A percentile compares a stretch with the other conserved stretches of the same genome.
Evolutionary conservation across 2,329 filamentous ascomycete genomes (phyloP).

Genomic region (Cytospora paraplurivora): DNA sequence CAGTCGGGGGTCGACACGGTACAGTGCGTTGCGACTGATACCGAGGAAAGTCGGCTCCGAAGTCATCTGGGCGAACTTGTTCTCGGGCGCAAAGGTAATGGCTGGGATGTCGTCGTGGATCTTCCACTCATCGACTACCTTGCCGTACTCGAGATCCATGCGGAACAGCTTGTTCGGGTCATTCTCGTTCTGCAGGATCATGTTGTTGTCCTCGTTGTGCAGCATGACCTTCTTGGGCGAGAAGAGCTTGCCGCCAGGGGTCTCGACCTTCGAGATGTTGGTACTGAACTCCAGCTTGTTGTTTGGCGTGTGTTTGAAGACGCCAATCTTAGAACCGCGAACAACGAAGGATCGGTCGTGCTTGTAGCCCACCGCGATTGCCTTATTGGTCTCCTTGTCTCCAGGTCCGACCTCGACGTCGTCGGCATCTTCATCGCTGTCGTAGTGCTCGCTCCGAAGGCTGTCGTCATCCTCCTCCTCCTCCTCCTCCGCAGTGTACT

Average conservation of each 20-base stretch:
- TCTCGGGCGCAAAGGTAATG: conserved; percentile 89
- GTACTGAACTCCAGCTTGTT: conserved; percentile 95
- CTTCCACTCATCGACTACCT: conserved; percentile 98
- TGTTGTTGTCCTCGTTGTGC: conserved; percentile 84
- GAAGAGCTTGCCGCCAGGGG: conserved; percentile 83
- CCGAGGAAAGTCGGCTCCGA: conserved; percentile 93
- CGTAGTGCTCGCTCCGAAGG: conserved; percentile 57
- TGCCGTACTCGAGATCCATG: conserved; percentile 97
- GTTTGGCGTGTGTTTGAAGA: conserved; percentile 94
- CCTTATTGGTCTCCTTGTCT: conserved; percentile 83
- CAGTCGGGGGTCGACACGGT: conserved; percentile 88
- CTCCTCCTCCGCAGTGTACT: conserved; percentile 53
- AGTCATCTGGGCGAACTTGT: conserved; percentile 98
- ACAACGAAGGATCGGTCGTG: conserved; percentile 97
- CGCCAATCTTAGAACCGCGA: conserved; percentile 94
- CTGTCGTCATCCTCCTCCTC: conserved; percentile 62
- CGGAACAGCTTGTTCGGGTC: conserved; percentile 91
- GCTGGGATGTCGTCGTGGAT: conserved; percentile 95
- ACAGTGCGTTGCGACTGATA: conserved; percentile 88
- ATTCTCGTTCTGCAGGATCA: conserved; percentile 81
- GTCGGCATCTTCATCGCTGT: conserved; percentile 69
- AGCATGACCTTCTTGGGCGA: conserved; percentile 97
- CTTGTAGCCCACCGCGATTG: conserved; percentile 94
- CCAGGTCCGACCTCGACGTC: conserved; percentile 71
- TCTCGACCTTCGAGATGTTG: conserved; percentile 94